Conservation (phyloP, 805 yeast species). For the Lipomyces chichibuensis region DNA sequence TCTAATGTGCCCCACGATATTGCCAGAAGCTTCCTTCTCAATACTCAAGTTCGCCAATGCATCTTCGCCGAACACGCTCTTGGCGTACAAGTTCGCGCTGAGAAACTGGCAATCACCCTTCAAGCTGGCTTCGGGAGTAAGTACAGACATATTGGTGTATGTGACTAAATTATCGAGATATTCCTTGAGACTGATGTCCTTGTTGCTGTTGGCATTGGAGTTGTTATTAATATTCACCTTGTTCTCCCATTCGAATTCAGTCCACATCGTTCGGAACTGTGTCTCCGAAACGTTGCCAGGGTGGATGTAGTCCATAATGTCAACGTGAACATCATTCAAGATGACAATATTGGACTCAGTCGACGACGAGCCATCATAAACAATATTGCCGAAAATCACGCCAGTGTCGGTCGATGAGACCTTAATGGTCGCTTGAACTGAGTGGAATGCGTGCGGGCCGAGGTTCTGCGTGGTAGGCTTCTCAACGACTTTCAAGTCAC, state of each 20-base stretch:
- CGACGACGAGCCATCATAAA: conserved; percentile 94
- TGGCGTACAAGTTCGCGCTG: conserved; percentile 90
- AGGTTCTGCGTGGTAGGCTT: conserved; percentile 85
- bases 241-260: conserved; percentile 99
- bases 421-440: conserved; percentile 82
- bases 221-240: conserved; percentile 70
- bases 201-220: conserved; percentile 51
- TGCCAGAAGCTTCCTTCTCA: conserved; percentile 74
- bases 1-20: conserved; percentile 90
- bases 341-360: conserved; percentile 87
- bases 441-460: conserved; percentile 97
- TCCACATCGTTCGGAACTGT: conserved; percentile 97
- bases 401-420: conserved; percentile 98
- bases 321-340: conserved; percentile 91
- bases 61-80: conserved; percentile 94
- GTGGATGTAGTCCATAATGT: conserved; percentile 94
- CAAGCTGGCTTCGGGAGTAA: conserved; percentile 88
- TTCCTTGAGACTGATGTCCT: conserved; percentile 65
- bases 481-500: conserved; percentile 93
- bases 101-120: conserved; percentile 73
- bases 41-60: conserved; percentile 94
- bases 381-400: conserved; percentile 94
- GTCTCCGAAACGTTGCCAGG: conserved; percentile 91
- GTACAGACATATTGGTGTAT: conserved; percentile 91
- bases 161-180: conserved; percentile 74